These are phyloP conservation scores for Tetraselmis chui DNA, from an alignment of 139 green algal species.

Conservation along the genomic window DNA sequence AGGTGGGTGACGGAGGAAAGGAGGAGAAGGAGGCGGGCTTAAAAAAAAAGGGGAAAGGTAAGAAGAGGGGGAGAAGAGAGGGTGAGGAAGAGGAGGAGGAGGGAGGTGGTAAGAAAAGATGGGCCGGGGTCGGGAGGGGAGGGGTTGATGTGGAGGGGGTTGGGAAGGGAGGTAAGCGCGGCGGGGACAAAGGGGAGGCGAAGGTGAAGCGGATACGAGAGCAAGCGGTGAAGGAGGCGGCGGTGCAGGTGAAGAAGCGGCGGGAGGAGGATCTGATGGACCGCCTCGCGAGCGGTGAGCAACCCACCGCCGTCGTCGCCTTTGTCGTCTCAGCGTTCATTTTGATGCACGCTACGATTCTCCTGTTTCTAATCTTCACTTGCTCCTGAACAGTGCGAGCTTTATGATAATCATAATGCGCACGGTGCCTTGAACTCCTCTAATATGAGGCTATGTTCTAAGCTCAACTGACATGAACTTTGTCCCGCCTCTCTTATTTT, in stretches of 20 bases:
- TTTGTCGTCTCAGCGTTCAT: not conserved
- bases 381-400: too few species aligned
- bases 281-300: not conserved
- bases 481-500: too few species aligned
- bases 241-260: not conserved
- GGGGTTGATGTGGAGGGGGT: too few species aligned
- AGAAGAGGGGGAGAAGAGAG: not conserved
- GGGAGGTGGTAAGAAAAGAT: not conserved
- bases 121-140: too few species aligned
- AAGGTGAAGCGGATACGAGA: not conserved
- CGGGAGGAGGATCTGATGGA: not conserved
- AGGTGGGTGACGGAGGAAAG: not conserved
- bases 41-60: not conserved
- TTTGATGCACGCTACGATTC: too few species aligned
- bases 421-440: too few species aligned
- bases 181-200: not conserved
- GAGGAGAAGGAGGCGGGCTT: not conserved
- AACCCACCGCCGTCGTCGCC: too few species aligned
- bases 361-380: too few species aligned
- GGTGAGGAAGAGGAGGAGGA: not conserved
- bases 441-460: too few species aligned
- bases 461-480: too few species aligned
- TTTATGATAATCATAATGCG: too few species aligned
- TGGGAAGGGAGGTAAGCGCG: not conserved
- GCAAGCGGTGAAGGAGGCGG: not conserved